Evolutionary conservation across 768 basidiomycete genomes (phyloP), one percentile per base, ranked within the genome.

Genomic region (Russula dissimulans): DNA sequence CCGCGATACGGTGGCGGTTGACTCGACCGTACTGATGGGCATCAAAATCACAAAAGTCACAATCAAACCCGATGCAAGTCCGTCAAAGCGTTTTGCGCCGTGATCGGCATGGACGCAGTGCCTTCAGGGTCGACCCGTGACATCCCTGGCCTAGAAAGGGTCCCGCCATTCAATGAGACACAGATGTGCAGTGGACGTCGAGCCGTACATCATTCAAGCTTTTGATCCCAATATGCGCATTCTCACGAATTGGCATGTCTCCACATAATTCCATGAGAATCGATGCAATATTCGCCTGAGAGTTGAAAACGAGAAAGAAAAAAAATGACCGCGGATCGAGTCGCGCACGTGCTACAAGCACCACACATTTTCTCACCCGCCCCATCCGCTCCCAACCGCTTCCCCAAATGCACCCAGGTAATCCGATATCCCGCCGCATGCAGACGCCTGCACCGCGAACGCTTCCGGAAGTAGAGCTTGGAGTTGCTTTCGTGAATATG

Each of bases 401-500:
- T 42, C 36, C 17, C 18, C 29, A 49, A 64, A 64, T 11, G 32
- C 41, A 17, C 34, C 64, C 41, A 71, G 53, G 4, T 62, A 52
- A 54, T 67, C 68, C 15, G 46, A 45, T 0, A 65, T 56, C 9
- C 56, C 59, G 4, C 72, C 73, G 62, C 87, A 89, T 39, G 78
- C 77, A 0, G 85, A 78, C 57, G 80, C 78, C 26, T 79, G 75
- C 34, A 84, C 77, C 0, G 77, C 69, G 48, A 83, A 80, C 0
- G 79, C 87, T 54, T 83, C 81, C 1, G 83, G 82, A 0, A 89
- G 71, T 4, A 77, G 71, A 56, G 77, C 75, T 57, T 83, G 73
- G 12, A 89, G 73, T 15, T 57, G 56, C 73, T 74, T 42, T 54
- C 9, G n/a, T 32, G 11, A 5, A 44, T 47, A 54, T 2, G 50